phyloP scores from a whole-genome alignment of 1,284 basidiomycete genomes.

The Vanrija humicola region DNA sequence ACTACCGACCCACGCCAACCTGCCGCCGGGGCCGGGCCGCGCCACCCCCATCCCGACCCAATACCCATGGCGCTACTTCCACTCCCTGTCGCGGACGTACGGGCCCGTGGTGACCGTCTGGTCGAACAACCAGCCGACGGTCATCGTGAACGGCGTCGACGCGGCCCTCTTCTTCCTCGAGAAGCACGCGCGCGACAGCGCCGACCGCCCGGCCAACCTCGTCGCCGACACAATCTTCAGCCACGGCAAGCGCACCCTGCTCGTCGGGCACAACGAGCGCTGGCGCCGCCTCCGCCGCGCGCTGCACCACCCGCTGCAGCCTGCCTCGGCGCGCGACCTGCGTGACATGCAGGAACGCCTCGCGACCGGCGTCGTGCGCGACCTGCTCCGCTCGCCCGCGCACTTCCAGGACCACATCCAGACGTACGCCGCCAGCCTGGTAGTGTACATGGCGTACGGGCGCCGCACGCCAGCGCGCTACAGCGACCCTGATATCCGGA shows the following conservation, averaged over 20 bases:
- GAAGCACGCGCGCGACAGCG: slow-evolving; percentile 54
- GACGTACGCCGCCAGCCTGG: slow-evolving; percentile 62
- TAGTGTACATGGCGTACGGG: slow-evolving; percentile 64
- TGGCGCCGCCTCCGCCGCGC: slow-evolving; percentile 48
- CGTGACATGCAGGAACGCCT: slow-evolving; percentile 53
- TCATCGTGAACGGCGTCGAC: slow-evolving; percentile 3
- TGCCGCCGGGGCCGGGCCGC: too few relatives aligned
- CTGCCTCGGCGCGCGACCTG: slow-evolving; percentile 53
- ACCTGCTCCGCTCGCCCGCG: slow-evolving; percentile 55
- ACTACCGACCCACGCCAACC: too few relatives aligned
- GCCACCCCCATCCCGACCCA: neutral
- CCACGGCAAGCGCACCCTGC: slow-evolving; percentile 6
- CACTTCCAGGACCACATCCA: slow-evolving; percentile 54
- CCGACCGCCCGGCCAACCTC: slow-evolving; percentile 55
- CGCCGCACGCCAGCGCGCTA: slow-evolving; percentile 54
- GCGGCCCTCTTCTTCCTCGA: slow-evolving; percentile 50
- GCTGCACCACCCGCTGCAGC: slow-evolving; percentile 57
- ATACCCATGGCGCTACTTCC: slow-evolving; percentile 7
- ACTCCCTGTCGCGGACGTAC: slow-evolving; percentile 2
- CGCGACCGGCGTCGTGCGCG: slow-evolving; percentile 55
- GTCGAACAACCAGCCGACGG: neutral
- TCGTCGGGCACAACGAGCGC: slow-evolving; percentile 5
- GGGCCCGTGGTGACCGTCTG: slow-evolving; percentile 9
- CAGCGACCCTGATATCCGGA: slow-evolving; percentile 58
- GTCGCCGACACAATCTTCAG: slow-evolving; percentile 52